phyloP scores from a whole-genome alignment of 352 stramenopile species.

The Halophytophthora polymorphica region DNA sequence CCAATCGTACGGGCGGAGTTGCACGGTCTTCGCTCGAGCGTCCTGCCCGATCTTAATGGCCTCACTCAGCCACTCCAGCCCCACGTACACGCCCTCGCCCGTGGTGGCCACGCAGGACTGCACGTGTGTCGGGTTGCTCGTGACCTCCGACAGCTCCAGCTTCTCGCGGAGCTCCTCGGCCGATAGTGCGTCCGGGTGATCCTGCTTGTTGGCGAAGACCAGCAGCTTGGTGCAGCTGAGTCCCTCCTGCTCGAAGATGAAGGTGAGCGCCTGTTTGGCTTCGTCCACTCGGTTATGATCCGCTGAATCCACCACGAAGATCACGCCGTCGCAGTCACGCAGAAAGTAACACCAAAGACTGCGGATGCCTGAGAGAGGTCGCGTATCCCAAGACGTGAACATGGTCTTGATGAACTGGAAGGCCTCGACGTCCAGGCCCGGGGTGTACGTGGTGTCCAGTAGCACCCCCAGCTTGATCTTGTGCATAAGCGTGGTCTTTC shows the following conservation, averaged over 20 bases:
- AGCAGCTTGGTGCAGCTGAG: conserved; percentile 41
- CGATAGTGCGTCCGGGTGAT: conserved; percentile 28
- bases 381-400: conserved; percentile 87
- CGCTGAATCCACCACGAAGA: conserved; percentile 81
- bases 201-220: conserved; percentile 56
- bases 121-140: conserved; percentile 32
- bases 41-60: conserved; percentile 8
- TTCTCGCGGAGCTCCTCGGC: conserved; percentile 27
- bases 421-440: conserved; percentile 87
- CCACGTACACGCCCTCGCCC: conserved; percentile 43
- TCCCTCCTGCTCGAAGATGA: conserved; percentile 41
- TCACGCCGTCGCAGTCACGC: conserved; percentile 55
- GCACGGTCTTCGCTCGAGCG: no score
- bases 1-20: no score
- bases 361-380: conserved; percentile 38
- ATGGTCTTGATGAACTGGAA: conserved; percentile 68
- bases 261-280: conserved; percentile 36
- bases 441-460: conserved; percentile 75
- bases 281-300: conserved; percentile 50
- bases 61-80: conserved; percentile 45
- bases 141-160: conserved; percentile 33
- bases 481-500: conserved; percentile 97
- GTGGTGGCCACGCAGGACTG: conserved; percentile 26
- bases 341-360: conserved; percentile 77
- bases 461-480: conserved; percentile 77